Conservation (phyloP, 2,329 filamentous ascomycete species). For the Monilinia aucupariae region DNA sequence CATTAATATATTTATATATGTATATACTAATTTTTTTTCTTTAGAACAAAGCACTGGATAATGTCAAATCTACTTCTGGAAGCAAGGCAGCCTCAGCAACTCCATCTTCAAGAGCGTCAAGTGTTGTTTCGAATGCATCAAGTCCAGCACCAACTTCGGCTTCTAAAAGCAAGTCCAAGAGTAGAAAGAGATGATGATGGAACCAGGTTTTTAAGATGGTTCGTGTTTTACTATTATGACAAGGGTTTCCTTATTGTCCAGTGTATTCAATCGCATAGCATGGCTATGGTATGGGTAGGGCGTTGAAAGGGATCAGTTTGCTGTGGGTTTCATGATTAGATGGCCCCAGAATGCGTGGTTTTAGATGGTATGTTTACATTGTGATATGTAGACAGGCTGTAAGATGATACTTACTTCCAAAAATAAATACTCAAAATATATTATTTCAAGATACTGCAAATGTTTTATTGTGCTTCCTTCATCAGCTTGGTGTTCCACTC, state of each 20-base stretch:
- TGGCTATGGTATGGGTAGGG: constrained; percentile 13
- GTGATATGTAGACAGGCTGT: neutral
- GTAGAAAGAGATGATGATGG: constrained; percentile 45
- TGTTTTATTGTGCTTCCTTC: neutral
- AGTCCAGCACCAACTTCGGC: constrained; percentile 38
- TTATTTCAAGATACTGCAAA: neutral
- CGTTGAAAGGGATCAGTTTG: constrained; percentile 1
- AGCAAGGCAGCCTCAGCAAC: constrained; percentile 71
- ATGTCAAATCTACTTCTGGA: constrained; percentile 64
- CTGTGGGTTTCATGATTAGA: neutral
- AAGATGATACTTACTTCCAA: neutral
- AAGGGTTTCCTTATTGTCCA: neutral
- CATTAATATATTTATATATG: neutral
- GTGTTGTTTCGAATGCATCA: constrained; percentile 72
- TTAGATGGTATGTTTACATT: constrained; percentile 6
- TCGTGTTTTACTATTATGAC: constrained; percentile 12
- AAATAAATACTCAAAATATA: neutral
- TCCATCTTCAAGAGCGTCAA: constrained; percentile 73
- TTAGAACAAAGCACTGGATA: constrained; percentile 90
- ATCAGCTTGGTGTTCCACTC: neutral
- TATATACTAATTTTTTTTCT: constrained; percentile 16
- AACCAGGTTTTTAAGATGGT: neutral
- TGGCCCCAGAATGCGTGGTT: neutral
- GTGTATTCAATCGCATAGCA: constrained; percentile 8
- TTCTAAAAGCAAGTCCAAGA: constrained; percentile 43